Base-by-base conservation (phyloP, 2,329 filamentous ascomycete genomes). In the Graphiopsis chlorocephala region DNA sequence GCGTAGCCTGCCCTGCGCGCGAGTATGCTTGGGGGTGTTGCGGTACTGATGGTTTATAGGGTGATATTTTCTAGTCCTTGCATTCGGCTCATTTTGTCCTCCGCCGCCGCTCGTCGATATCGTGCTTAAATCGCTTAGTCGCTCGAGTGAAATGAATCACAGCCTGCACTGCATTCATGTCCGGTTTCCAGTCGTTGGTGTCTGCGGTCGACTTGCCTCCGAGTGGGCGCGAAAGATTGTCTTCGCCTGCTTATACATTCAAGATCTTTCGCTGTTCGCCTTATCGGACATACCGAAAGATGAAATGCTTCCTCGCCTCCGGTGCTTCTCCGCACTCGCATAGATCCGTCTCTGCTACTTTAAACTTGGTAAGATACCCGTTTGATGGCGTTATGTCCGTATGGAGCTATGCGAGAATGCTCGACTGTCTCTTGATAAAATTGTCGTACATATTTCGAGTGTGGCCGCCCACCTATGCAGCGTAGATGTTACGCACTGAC, bases 251-350 rank as follows among this genome's bases (percentile, higher is more conserved):
- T n/a, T n/a, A n/a, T n/a, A n/a, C n/a, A n/a, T n/a, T n/a, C n/a
- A n/a, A n/a, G n/a, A n/a, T n/a, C n/a, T n/a, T n/a, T n/a, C n/a
- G n/a, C n/a, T n/a, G n/a, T n/a, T n/a, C n/a, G n/a, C n/a, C n/a
- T n/a, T n/a, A n/a, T n/a, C n/a, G n/a, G n/a, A n/a, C n/a, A n/a
- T n/a, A n/a, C n/a, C n/a, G n/a, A n/a, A 61, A 52, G 26, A 48
- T n/a, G 20, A 61, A 61, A 50, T 61, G 25, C 15, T 50, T 26
- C 23, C 42, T 50, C 42, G 58, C 33, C 58, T 61, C 58, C 5
- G 29, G 12, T 61, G 42, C 58, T 26, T 61, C 42, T 14, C 38
- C 28, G 33, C 58, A 61, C 23, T 47, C 42, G 20, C 58, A 29
- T 33, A 48, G 58, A 6, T 50, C 25, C 20, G 42, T 47, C 14